These are phyloP conservation scores for Omphalotus guepiniiformis DNA, from an alignment of 768 basidiomycete species.

Conservation along the genomic window DNA sequence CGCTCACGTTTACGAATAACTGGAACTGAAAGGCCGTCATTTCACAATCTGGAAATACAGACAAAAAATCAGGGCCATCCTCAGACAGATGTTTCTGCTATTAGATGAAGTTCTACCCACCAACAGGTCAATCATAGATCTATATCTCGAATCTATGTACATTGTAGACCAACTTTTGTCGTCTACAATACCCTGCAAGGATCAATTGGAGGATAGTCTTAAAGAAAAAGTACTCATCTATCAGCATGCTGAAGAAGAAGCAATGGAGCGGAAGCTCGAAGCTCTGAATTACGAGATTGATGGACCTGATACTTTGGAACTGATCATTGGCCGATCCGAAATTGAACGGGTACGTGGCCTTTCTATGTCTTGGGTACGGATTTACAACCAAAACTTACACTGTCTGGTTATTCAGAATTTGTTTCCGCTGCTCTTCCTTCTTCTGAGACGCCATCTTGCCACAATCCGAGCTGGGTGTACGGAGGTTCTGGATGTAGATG, in stretches of 20 bases:
- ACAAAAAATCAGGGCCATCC: conserved; percentile 8
- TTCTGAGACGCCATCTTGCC: background rate
- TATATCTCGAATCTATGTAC: conserved; percentile 1
- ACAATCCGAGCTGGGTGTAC: background rate
- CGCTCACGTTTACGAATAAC: too few relatives aligned
- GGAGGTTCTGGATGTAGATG: background rate
- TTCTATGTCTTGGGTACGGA: background rate
- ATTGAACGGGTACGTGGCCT: conserved; percentile 10
- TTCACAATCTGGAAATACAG: conserved; percentile 8
- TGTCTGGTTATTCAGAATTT: background rate
- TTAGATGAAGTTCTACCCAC: background rate
- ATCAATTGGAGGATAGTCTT: conserved; percentile 1
- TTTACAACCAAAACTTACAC: background rate
- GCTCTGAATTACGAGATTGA: conserved; percentile 11
- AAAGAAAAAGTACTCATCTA: conserved; percentile 1
- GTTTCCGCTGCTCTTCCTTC: background rate
- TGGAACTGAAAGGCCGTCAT: conserved; percentile 12
- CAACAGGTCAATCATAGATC: conserved; percentile 4
- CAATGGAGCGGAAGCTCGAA: conserved; percentile 2
- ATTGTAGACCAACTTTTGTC: conserved; percentile 5
- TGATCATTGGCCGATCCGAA: conserved; percentile 9
- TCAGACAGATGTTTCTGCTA: conserved; percentile 3
- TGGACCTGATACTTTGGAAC: conserved; percentile 6
- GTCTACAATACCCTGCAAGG: background rate
- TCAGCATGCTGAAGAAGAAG: conserved; percentile 2